Conservation (phyloP, 1,284 basidiomycete genomes). For the Ceratobasidium sp. region DNA sequence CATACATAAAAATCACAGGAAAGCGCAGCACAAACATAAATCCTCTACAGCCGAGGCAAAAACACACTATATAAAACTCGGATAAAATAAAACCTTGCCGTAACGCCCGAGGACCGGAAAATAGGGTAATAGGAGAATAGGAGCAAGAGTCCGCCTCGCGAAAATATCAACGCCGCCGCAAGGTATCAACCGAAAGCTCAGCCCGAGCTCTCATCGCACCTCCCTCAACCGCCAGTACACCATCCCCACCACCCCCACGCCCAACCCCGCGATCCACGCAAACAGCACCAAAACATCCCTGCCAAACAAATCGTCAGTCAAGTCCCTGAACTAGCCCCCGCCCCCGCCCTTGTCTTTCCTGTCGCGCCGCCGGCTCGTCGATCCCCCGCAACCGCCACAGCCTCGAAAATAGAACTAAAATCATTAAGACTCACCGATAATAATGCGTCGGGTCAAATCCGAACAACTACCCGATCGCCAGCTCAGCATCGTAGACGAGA, state of each 20-base stretch:
- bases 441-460: slow-evolving; percentile 83
- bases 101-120: neutral
- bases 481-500: too few relatives aligned
- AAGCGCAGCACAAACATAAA: neutral
- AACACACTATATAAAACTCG: neutral
- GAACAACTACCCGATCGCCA: slow-evolving; percentile 69
- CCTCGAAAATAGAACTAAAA: too few relatives aligned
- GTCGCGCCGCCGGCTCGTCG: slow-evolving; percentile 1
- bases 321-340: neutral
- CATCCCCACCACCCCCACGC: slow-evolving; percentile 72
- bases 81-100: neutral
- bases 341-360: neutral
- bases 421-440: slow-evolving; percentile 65
- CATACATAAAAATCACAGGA: slow-evolving; percentile 7
- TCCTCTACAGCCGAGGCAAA: too few relatives aligned
- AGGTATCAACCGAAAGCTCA: neutral
- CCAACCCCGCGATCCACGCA: slow-evolving; percentile 85
- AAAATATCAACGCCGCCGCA: neutral
- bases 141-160: neutral
- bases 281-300: slow-evolving; percentile 86
- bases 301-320: slow-evolving; percentile 24
- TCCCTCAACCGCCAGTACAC: slow-evolving; percentile 84
- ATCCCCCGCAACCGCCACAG: slow-evolving; percentile 8
- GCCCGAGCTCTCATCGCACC: slow-evolving; percentile 61
- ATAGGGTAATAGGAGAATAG: neutral